Evolutionary conservation across 2,329 filamentous ascomycete genomes (phyloP).

Genomic region (Ceratocystis smalleyi): DNA sequence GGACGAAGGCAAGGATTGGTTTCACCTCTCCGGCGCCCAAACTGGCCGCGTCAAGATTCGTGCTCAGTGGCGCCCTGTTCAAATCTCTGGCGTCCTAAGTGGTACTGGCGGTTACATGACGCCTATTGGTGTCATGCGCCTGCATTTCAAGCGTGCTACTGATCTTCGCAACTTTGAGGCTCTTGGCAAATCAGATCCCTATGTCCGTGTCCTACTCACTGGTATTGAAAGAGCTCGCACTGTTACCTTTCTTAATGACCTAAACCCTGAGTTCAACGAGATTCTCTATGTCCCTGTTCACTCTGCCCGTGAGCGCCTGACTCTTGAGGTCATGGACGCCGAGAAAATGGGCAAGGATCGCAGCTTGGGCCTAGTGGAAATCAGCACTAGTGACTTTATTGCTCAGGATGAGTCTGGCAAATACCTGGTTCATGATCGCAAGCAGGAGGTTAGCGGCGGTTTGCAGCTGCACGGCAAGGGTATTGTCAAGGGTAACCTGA

Average conservation of each 20-base stretch:
- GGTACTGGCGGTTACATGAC: slow-evolving; percentile 81
- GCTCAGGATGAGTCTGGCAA: slow-evolving; percentile 63
- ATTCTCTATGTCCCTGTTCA: slow-evolving; percentile 88
- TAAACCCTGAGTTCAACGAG: slow-evolving; percentile 92
- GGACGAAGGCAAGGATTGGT: slow-evolving; percentile 93
- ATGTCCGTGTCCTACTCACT: slow-evolving; percentile 73
- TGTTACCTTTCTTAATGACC: slow-evolving; percentile 89
- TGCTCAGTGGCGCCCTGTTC: slow-evolving; percentile 89
- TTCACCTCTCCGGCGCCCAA: slow-evolving; percentile 66
- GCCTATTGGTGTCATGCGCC: slow-evolving; percentile 84
- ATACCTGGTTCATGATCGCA: slow-evolving; percentile 64
- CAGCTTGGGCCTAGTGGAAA: slow-evolving; percentile 65
- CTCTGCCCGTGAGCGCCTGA: slow-evolving; percentile 64
- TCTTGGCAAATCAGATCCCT: slow-evolving; percentile 93
- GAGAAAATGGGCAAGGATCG: slow-evolving; percentile 87
- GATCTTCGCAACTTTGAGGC: slow-evolving; percentile 85
- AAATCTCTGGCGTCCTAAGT: slow-evolving; percentile 58
- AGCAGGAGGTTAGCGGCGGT: slow-evolving; percentile 48
- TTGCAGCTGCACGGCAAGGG: slow-evolving; percentile 61
- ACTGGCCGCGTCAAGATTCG: slow-evolving; percentile 79
- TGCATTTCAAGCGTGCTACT: slow-evolving; percentile 74
- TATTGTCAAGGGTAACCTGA: slow-evolving; percentile 60
- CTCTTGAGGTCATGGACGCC: slow-evolving; percentile 90
- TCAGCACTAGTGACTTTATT: slow-evolving; percentile 65
- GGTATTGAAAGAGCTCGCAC: slow-evolving; percentile 83